Evolutionary conservation across 2,329 filamentous ascomycete genomes (phyloP).

Genomic region (Colletotrichum tabaci): DNA sequence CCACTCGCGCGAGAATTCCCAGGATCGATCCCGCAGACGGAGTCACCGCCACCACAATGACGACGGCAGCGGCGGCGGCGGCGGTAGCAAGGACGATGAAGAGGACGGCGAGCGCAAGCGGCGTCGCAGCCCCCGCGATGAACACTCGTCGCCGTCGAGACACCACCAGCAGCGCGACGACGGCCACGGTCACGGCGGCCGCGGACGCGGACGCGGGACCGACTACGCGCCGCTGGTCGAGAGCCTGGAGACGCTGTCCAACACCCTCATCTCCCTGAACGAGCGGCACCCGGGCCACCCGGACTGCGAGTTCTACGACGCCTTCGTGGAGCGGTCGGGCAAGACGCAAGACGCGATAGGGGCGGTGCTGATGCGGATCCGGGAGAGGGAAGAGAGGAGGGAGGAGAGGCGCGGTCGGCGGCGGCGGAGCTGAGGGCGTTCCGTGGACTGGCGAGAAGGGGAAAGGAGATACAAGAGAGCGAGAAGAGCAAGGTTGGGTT

Average conservation of each 20-base stretch:
- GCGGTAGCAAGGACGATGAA: slow-evolving; percentile 7
- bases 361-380: slow-evolving; percentile 33
- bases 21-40: not conserved
- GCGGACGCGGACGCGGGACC: slow-evolving; percentile 20
- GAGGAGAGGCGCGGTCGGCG: slow-evolving; percentile 28
- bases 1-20: slow-evolving; percentile 14
- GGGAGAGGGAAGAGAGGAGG: slow-evolving; percentile 39
- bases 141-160: slow-evolving; percentile 1
- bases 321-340: slow-evolving; percentile 37
- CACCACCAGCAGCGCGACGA: not conserved
- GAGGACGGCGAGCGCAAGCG: not conserved
- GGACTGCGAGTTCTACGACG: slow-evolving; percentile 41
- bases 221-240: slow-evolving; percentile 31
- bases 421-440: slow-evolving; percentile 7
- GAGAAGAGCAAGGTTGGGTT: not conserved
- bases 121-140: slow-evolving; percentile 1
- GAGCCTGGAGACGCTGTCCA: slow-evolving; percentile 38
- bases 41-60: not conserved
- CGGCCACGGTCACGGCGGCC: not conserved
- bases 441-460: no score
- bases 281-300: slow-evolving; percentile 35
- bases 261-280: slow-evolving; percentile 37
- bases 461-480: not conserved
- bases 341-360: slow-evolving; percentile 40
- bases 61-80: not conserved